Evolutionary conservation across 768 basidiomycete species (phyloP).

Genomic region (Leccinum fibrillosum): DNA sequence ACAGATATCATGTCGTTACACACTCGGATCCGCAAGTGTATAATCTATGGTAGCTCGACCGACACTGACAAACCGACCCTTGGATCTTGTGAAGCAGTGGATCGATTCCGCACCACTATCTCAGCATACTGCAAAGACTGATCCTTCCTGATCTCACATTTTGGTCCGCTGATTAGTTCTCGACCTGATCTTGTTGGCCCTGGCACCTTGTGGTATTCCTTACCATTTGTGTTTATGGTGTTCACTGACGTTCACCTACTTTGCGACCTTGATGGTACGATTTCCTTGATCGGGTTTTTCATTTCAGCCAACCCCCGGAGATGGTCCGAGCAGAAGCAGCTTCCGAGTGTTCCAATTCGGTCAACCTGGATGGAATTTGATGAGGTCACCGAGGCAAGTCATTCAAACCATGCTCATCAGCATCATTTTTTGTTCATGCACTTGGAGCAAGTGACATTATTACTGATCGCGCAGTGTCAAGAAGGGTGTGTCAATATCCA

Average conservation of each 20-base stretch:
- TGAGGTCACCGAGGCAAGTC: background rate
- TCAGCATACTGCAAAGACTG: background rate
- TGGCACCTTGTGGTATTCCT: background rate
- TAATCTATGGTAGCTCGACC: background rate
- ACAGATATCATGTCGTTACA: background rate
- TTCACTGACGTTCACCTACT: background rate
- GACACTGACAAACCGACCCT: background rate
- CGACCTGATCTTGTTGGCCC: slow-evolving; percentile 1
- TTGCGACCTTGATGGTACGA: background rate
- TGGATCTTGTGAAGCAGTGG: background rate
- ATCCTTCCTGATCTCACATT: slow-evolving; percentile 17
- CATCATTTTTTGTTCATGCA: background rate
- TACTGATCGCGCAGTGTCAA: background rate
- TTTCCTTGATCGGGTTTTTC: background rate
- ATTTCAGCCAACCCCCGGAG: background rate
- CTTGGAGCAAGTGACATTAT: background rate
- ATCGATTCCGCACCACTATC: background rate
- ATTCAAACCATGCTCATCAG: background rate
- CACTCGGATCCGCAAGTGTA: background rate
- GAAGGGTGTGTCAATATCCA: background rate
- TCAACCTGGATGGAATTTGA: background rate
- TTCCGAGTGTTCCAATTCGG: background rate
- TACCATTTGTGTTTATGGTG: background rate
- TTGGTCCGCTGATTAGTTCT: background rate
- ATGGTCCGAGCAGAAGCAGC: too few relatives aligned